Percentiles rank a stretch among this genome's conserved stretches.
Evolutionary conservation across 345 rosid species (phyloP).

Genomic region (Eucalyptus polyanthemos): DNA sequence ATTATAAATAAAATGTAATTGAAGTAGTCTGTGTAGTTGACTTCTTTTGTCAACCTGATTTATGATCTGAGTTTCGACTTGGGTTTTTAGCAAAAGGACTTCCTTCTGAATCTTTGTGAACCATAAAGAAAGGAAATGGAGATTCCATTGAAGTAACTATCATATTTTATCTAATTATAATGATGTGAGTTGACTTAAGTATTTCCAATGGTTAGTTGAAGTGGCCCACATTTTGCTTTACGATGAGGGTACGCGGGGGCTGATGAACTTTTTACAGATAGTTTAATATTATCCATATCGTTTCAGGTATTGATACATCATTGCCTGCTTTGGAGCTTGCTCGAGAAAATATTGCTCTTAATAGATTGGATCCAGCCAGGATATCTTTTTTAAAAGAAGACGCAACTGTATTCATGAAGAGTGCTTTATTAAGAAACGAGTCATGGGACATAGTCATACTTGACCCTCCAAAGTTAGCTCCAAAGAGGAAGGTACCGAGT

Average conservation of each 20-base stretch:
- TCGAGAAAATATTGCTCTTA: constrained; percentile 60
- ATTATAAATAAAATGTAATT: not conserved
- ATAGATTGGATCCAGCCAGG: constrained; percentile 52
- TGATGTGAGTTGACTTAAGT: not conserved
- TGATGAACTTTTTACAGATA: not conserved
- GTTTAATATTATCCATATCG: not conserved
- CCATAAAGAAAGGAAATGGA: not conserved
- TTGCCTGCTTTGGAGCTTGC: constrained; percentile 86
- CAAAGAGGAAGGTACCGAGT: constrained; percentile 45
- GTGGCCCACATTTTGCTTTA: not conserved
- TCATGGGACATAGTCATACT: constrained; percentile 78
- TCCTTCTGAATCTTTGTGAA: not conserved
- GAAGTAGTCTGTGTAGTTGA: not conserved
- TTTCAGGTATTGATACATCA: constrained; percentile 76
- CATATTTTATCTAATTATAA: not conserved
- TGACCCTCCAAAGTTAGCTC: constrained; percentile 93
- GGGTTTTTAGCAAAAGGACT: not conserved
- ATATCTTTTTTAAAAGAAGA: constrained; percentile 62
- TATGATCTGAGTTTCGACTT: not conserved
- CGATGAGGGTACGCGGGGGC: not conserved
- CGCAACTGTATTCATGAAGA: constrained; percentile 69
- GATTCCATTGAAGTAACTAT: not conserved
- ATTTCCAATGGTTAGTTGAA: not conserved
- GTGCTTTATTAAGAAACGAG: constrained; percentile 59
- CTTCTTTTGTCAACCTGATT: not conserved